These are phyloP conservation scores for Cladosporium sp. DNA, from an alignment of 2,329 filamentous ascomycete genomes.

Conservation along the genomic window DNA sequence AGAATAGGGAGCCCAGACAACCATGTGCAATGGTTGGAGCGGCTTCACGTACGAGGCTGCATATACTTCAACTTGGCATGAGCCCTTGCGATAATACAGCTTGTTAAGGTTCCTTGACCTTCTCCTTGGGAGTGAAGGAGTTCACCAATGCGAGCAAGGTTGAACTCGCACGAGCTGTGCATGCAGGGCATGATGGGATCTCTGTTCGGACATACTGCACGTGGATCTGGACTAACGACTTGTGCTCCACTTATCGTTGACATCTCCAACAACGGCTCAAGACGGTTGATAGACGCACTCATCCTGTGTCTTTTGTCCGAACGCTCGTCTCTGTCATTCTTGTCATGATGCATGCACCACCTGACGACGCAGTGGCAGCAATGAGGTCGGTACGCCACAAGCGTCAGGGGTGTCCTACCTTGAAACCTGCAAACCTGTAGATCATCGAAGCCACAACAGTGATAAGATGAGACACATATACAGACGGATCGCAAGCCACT, in stretches of 20 bases:
- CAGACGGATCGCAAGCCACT: slow-evolving; percentile 11
- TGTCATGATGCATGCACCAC: not conserved
- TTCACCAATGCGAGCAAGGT: not conserved
- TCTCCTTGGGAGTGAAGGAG: not conserved
- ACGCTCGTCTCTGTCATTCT: not conserved
- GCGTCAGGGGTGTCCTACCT: slow-evolving; percentile 7
- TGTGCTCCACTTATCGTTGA: slow-evolving; percentile 4
- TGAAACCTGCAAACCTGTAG: slow-evolving; percentile 15
- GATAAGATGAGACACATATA: slow-evolving; percentile 7
- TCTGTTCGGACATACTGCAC: slow-evolving; percentile 1
- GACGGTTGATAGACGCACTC: not conserved
- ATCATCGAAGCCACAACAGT: not conserved
- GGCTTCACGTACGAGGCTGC: not conserved
- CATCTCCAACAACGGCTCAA: slow-evolving; percentile 15
- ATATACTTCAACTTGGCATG: not conserved
- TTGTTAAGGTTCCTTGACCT: slow-evolving; percentile 7
- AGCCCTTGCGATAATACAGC: not conserved
- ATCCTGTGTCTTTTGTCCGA: not conserved
- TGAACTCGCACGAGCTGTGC: not conserved
- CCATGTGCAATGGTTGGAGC: not conserved
- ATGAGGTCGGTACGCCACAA: not conserved
- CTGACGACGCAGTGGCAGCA: not conserved
- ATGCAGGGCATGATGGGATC: not conserved
- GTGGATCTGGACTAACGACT: not conserved
- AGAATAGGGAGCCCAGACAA: not conserved